These are phyloP conservation scores for Pseudocercospora pini-densiflorae DNA, from an alignment of 2,329 filamentous ascomycete species.

Conservation along the genomic window DNA sequence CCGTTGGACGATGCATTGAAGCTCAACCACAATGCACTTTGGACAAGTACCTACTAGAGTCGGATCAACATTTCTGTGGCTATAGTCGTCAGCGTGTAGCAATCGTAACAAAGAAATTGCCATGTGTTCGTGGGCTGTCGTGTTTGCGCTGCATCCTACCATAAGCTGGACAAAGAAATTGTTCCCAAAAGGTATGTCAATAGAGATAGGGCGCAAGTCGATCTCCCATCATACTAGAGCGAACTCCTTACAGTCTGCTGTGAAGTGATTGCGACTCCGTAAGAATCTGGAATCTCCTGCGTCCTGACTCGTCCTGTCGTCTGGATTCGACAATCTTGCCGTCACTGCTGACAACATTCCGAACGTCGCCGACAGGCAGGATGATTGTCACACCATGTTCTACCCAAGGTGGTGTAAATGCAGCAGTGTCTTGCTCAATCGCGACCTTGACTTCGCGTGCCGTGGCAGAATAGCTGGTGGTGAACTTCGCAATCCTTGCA, in stretches of 20 bases:
- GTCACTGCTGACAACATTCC: conserved; percentile 41
- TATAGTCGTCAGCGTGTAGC: not conserved
- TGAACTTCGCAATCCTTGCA: conserved; percentile 48
- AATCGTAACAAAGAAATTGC: not conserved
- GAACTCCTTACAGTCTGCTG: not conserved
- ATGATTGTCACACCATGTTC: conserved; percentile 54
- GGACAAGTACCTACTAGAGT: not conserved
- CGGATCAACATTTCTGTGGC: not conserved
- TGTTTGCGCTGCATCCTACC: not conserved
- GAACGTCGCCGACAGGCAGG: conserved; percentile 55
- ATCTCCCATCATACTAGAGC: not conserved
- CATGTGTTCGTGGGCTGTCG: not conserved
- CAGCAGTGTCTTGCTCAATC: conserved; percentile 46
- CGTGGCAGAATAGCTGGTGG: conserved; percentile 50
- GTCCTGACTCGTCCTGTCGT: conserved; percentile 30
- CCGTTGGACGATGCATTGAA: not conserved
- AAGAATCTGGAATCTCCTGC: conserved; percentile 27
- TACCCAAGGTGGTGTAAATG: conserved; percentile 54
- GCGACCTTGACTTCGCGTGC: conserved; percentile 50
- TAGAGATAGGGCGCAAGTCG: not conserved
- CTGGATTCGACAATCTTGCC: conserved; percentile 25
- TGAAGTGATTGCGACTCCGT: not conserved
- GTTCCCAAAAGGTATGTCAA: not conserved
- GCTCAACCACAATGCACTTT: not conserved
- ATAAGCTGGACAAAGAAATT: not conserved